phyloP scores from a whole-genome alignment of 345 rosid species.

The Rhodomyrtus tomentosa region DNA sequence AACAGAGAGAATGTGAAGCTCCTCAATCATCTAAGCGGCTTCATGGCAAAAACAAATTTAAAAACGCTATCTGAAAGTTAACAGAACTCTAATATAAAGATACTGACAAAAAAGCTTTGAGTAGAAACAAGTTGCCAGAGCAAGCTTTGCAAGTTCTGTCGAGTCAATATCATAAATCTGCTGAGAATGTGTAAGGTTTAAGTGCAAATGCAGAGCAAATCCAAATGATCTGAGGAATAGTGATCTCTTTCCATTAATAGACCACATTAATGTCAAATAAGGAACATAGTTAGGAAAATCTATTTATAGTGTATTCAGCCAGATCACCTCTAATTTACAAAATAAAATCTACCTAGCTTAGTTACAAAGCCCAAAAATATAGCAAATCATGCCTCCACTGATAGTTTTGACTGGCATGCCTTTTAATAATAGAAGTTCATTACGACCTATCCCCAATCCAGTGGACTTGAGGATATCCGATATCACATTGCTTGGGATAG shows the following conservation, averaged over 20 bases:
- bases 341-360: neutral
- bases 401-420: slow-evolving; percentile 21
- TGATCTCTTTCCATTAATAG: neutral
- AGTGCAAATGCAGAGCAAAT: neutral
- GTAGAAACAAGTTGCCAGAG: neutral
- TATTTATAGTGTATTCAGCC: neutral
- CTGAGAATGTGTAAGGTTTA: neutral
- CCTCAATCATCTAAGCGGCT: neutral
- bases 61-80: neutral
- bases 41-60: neutral
- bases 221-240: neutral
- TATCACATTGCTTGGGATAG: slow-evolving; percentile 17
- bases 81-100: neutral
- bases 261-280: neutral
- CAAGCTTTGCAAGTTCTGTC: neutral
- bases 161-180: neutral
- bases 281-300: neutral
- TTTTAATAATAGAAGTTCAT: slow-evolving; percentile 31
- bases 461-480: slow-evolving; percentile 16
- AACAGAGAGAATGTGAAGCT: neutral
- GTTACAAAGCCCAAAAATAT: neutral
- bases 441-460: slow-evolving; percentile 15
- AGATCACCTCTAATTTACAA: neutral
- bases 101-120: neutral
- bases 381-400: neutral